These are phyloP conservation scores for Trypanosoma theileri DNA, from an alignment of 208 protist species.

Conservation along the genomic window DNA sequence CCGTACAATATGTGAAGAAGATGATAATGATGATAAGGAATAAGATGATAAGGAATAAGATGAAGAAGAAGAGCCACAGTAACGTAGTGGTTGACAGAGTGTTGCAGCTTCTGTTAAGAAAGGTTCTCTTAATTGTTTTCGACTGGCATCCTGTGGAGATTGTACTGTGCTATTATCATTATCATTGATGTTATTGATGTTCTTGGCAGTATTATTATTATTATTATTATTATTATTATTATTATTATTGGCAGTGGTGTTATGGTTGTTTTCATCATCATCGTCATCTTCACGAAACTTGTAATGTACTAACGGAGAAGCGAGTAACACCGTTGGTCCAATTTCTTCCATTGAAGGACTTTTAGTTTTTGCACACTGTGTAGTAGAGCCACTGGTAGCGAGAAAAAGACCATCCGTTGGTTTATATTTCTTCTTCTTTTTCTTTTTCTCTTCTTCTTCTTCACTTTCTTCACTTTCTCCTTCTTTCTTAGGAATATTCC, in stretches of 20 bases:
- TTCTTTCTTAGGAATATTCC: neutral
- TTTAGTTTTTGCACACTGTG: too few relatives aligned
- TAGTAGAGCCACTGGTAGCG: neutral
- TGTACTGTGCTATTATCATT: neutral
- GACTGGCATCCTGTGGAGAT: neutral
- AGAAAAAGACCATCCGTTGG: slow-evolving; percentile 1
- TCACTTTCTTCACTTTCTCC: slow-evolving; percentile 5
- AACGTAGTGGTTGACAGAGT: slow-evolving; percentile 38
- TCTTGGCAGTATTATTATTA: too few relatives aligned
- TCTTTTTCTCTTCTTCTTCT: neutral
- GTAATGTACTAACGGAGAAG: slow-evolving; percentile 22
- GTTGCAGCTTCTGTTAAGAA: slow-evolving; percentile 33
- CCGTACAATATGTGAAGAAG: neutral
- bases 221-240: too few relatives aligned
- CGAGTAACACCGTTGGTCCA: slow-evolving; percentile 13
- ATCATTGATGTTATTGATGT: too few relatives aligned
- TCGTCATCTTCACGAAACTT: slow-evolving; percentile 22
- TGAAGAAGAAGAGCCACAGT: neutral
- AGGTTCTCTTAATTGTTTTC: slow-evolving; percentile 5
- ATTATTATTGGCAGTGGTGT: neutral
- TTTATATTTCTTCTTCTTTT: neutral
- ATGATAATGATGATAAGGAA: too few relatives aligned
- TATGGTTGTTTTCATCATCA: neutral
- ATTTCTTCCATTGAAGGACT: neutral
- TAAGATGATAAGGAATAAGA: too few relatives aligned